A percentile compares a stretch with the other conserved stretches of the same genome.
phyloP scores from a whole-genome alignment of 495 filamentous ascomycete genomes.

The Annulohypoxylon stygium region DNA sequence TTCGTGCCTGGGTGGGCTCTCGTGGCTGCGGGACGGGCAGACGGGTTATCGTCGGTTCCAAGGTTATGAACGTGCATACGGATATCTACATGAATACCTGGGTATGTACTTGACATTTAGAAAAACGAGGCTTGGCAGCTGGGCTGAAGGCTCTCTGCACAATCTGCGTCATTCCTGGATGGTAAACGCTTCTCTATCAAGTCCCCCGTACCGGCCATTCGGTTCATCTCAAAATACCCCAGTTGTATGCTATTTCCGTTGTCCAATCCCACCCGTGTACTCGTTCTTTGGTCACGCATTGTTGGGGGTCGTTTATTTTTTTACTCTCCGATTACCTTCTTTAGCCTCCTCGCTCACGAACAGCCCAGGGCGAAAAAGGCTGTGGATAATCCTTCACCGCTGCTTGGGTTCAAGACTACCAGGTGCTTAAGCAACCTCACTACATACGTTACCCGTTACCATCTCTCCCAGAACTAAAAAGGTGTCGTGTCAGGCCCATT shows the following conservation, averaged over 20 bases:
- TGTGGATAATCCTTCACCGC: slow-evolving; percentile 54
- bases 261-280: slow-evolving; percentile 39
- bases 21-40: slow-evolving; percentile 10
- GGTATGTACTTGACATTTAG: not conserved
- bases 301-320: slow-evolving; percentile 16
- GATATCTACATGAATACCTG: slow-evolving; percentile 2
- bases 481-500: slow-evolving; percentile 46
- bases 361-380: slow-evolving; percentile 27
- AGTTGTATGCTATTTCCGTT: slow-evolving; percentile 48
- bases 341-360: slow-evolving; percentile 33
- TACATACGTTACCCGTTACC: slow-evolving; percentile 20
- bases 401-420: slow-evolving; percentile 41
- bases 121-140: slow-evolving; percentile 40
- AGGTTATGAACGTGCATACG: slow-evolving; percentile 20
- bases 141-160: slow-evolving; percentile 48
- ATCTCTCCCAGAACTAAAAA: slow-evolving; percentile 23
- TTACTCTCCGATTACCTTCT: slow-evolving; percentile 39
- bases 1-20: slow-evolving; percentile 15
- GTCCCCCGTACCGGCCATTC: slow-evolving; percentile 46
- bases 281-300: slow-evolving; percentile 20
- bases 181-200: slow-evolving; percentile 39
- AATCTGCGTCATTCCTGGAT: slow-evolving; percentile 47
- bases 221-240: slow-evolving; percentile 49
- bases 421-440: slow-evolving; percentile 25
- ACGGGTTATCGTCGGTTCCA: slow-evolving; percentile 37